These are phyloP conservation scores for Triadica sebifera DNA, from an alignment of 345 rosid genomes.

Conservation along the genomic window DNA sequence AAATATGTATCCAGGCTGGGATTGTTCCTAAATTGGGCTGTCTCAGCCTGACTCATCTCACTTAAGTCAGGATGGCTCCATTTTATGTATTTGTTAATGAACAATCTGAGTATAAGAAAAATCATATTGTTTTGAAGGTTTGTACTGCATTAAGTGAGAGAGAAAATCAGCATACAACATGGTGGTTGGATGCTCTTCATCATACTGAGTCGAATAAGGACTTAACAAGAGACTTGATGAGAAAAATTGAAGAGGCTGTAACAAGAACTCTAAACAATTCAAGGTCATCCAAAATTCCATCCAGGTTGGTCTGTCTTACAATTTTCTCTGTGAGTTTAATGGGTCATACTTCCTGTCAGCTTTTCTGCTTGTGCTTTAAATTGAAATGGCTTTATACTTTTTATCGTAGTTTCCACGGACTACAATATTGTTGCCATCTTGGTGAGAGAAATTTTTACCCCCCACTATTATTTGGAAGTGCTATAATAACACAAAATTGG, in stretches of 20 bases:
- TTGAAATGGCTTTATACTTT: not conserved
- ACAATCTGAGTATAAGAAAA: not conserved
- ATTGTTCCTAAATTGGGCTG: too few relatives aligned
- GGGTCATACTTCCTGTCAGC: too few relatives aligned
- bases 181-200: slow-evolving; percentile 92
- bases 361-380: not conserved
- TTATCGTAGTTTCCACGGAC: not conserved
- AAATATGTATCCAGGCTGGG: too few relatives aligned
- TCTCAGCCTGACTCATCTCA: too few relatives aligned
- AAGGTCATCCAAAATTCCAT: slow-evolving; percentile 46
- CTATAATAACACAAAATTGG: not conserved
- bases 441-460: not conserved
- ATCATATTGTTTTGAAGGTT: slow-evolving; percentile 51
- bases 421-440: not conserved
- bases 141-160: slow-evolving; percentile 40
- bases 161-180: slow-evolving; percentile 44
- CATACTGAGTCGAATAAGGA: slow-evolving; percentile 63
- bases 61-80: not conserved
- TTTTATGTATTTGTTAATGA: not conserved
- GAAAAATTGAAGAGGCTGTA: slow-evolving; percentile 85
- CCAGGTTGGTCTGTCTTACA: slow-evolving; percentile 34
- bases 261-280: slow-evolving; percentile 55
- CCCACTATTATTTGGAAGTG: too few relatives aligned
- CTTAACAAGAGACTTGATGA: slow-evolving; percentile 57
- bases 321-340: not conserved